Evolutionary conservation across 163 green algal genomes (phyloP).

Genomic region (Scenedesmus sp.): DNA sequence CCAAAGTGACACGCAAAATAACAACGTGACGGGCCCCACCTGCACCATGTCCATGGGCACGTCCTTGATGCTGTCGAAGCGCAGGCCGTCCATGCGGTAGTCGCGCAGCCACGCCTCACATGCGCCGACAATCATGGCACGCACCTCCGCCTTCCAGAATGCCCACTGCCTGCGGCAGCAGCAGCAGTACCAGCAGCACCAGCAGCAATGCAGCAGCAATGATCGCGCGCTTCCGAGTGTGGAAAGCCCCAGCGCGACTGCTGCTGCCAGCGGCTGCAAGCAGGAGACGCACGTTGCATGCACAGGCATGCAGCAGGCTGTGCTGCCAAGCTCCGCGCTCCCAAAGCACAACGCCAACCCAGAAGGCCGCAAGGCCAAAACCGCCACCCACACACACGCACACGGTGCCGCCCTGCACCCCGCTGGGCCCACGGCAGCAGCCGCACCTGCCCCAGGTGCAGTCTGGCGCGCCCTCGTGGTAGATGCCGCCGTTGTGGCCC

Average conservation of each 20-base stretch:
- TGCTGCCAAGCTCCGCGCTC: too few species aligned
- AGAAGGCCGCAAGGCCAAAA: too few species aligned
- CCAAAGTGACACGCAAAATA: too few species aligned
- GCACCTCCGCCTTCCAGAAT: conserved; percentile 28
- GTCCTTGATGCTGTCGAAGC: conserved; percentile 80
- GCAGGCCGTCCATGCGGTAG: conserved; percentile 79
- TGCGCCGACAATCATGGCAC: conserved; percentile 61
- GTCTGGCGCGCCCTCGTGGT: conserved; percentile 71
- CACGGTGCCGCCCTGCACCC: too few species aligned
- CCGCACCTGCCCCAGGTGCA: conserved; percentile 61
- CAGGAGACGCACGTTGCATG: too few species aligned
- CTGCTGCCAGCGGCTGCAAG: too few species aligned
- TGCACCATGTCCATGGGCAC: conserved; percentile 74
- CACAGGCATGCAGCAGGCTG: too few species aligned
- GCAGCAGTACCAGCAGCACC: neutral
- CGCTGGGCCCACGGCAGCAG: too few species aligned
- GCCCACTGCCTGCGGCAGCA: conserved; percentile 1
- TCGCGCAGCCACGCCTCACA: conserved; percentile 72
- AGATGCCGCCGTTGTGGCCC: conserved; percentile 71
- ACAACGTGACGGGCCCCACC: conserved; percentile 13
- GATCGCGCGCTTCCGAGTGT: too few species aligned
- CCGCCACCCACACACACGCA: too few species aligned
- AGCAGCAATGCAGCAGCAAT: neutral
- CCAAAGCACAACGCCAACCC: too few species aligned
- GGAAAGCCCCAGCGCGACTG: too few species aligned